Evolutionary conservation across 2,329 filamentous ascomycete species (phyloP), one percentile per base, ranked within the genome.

Genomic region (Penicillium sp.): DNA sequence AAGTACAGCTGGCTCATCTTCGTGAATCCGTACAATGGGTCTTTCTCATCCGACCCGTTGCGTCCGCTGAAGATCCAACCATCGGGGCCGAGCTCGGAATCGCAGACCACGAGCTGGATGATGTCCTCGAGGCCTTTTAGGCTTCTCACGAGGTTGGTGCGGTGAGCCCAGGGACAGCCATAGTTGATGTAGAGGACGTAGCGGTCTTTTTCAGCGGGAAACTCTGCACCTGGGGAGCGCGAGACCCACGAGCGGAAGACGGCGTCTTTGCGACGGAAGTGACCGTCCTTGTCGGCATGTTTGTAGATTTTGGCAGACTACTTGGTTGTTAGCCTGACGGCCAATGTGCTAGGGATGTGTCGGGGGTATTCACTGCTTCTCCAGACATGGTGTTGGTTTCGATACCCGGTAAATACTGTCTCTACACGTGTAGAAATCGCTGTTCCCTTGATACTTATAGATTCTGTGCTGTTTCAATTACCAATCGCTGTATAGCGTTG

Each of bases 31-130:
- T 91, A 86, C 6, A 93, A 69, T 0, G 90, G 91, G 72, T 91
- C 88, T 21, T 90, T 88, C 0, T 86, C 56, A 60, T 84, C 65
- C 19, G 82, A 76, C n/a, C 78, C 87, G 21, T 86, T 84, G 2
- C 84, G 70, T 1, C 88, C 90, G 2, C 86, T 86, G 77, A 96
- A 96, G 44, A 90, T 87, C 92, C 92, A 96, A 56, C 91, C 87
- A 79, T 77, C 57, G 51, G 76, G 63, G 49, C 75, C 73, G 35
- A 81, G 73, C 63, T 72, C 75, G 48, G 70, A 70, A 67, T 78
- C 74, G n/a, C 76, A 67, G 15, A 80, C 73, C 0, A 84, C 78
- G 21, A 84, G 69, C 63, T 84, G 78, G 64, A 86, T 76, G 45
- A 85, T 73, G 35, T 78, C 71, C 49, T 84, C 78, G 8, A 86